A percentile compares a stretch with the other conserved stretches of the same genome.
These are phyloP conservation scores for Linnemannia hyalina DNA, from an alignment of 192 early-diverging fungal species.

Conservation along the genomic window DNA sequence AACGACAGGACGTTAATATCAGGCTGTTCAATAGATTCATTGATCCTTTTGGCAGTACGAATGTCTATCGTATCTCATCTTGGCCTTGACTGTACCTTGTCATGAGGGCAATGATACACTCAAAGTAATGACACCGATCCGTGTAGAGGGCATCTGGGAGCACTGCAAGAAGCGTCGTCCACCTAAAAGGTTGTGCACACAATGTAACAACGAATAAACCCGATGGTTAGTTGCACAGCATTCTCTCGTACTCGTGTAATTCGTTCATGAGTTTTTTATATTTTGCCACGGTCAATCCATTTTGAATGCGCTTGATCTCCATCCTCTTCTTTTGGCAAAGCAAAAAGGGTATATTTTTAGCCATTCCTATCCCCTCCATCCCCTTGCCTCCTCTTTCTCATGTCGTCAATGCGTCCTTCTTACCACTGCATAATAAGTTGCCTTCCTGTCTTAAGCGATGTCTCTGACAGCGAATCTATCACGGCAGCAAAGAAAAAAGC, in stretches of 20 bases:
- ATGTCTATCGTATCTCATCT: not conserved
- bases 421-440: constrained; percentile 57
- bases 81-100: constrained; percentile 23
- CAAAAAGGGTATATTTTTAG: constrained; percentile 6
- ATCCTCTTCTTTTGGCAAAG: not conserved
- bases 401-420: constrained; percentile 1
- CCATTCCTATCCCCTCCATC: not conserved
- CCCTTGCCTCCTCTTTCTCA: not conserved
- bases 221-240: not conserved
- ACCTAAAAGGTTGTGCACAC: constrained; percentile 31
- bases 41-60: not conserved
- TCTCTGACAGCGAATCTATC: constrained; percentile 46
- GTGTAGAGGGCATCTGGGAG: constrained; percentile 55
- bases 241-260: not conserved
- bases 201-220: not conserved
- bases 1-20: not conserved
- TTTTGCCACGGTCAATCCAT: not conserved
- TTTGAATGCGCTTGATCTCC: not conserved
- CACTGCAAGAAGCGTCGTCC: constrained; percentile 51
- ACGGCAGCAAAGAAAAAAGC: not conserved
- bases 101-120: constrained; percentile 58
- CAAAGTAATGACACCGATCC: constrained; percentile 62
- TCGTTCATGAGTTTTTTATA: not conserved
- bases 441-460: constrained; percentile 46
- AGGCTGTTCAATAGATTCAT: too few relatives aligned